These are phyloP conservation scores for Nigrospora sphaerica DNA, from an alignment of 2,329 filamentous ascomycete genomes.

Conservation along the genomic window DNA sequence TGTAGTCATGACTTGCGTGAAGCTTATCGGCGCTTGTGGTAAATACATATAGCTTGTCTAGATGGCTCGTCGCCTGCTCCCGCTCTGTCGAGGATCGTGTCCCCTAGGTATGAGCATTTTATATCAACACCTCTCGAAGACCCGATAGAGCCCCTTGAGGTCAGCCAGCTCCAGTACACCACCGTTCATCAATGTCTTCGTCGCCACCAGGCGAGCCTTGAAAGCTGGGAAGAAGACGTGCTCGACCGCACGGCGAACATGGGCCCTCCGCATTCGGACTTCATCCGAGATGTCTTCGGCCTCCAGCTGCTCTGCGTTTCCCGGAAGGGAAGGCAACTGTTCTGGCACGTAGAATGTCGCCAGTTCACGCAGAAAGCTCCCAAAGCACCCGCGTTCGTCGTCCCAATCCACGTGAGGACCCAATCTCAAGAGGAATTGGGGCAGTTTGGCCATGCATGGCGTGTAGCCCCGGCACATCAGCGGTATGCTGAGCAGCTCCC, in stretches of 20 bases:
- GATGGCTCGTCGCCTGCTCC: no score
- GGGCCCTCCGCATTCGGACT: conserved; percentile 52
- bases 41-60: no score
- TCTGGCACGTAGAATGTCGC: conserved; percentile 90
- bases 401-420: conserved; percentile 86
- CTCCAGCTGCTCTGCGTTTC: conserved; percentile 18
- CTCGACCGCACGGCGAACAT: conserved; percentile 73
- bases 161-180: conserved; percentile 81
- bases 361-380: conserved; percentile 76
- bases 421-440: conserved; percentile 77
- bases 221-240: conserved; percentile 87
- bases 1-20: no score
- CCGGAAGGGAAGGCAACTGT: conserved; percentile 51
- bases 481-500: conserved; percentile 72
- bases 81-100: no score
- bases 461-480: conserved; percentile 84
- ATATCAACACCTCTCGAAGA: conserved; percentile 86
- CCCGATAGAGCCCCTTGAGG: conserved; percentile 83
- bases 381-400: conserved; percentile 79
- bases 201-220: conserved; percentile 75
- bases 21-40: no score
- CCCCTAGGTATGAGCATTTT: no score
- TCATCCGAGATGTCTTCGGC: conserved; percentile 39
- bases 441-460: conserved; percentile 78
- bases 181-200: conserved; percentile 65